Base-by-base conservation (phyloP, 495 filamentous ascomycete species). In the Xylaria flabelliformis region DNA sequence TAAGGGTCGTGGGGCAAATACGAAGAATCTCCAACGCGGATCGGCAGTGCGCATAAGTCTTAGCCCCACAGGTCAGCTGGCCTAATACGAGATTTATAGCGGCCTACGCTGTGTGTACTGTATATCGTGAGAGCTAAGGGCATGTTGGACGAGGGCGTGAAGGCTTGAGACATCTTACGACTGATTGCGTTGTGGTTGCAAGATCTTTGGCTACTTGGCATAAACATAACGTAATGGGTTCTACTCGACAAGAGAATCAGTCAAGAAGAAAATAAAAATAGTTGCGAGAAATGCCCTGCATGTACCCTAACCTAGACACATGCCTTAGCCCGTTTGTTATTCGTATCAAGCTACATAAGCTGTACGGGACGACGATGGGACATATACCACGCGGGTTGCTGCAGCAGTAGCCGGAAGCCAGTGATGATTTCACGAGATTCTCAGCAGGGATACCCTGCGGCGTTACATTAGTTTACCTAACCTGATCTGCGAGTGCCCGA, bases 1-100 rank as follows among this genome's bases (percentile, higher is more conserved):
- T 36, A 12, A 51, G 44, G 50, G 65, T 59, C 53, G 41, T n/a
- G 67, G 67, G 67, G 66, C 53, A 64, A 48, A 71, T 64, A 71
- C 69, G 59, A 71, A 55, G 1, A 4, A 4, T 59, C 59, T 71
- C 59, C 59, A 70, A 51, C 56, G 32, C 21, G 26, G 68, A 70
- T 70, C 68, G 34, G 68, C 68, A 62, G 21, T 56, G 50, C 34
- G 34, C 50, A 67, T 48, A 67, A 50, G 50, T 50, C 64, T 15
- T 36, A 67, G 39, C 48, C 50, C 65, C 65, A 56, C 65, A 67
- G 29, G 48, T 34, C 29, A 67, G 42, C 26, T 42, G 15, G 42
- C 66, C 51, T 29, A 69, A 69, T 55, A 69, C 67, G 67, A 69
- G 58, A 26, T 36, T 64, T 64, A 32, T 63, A 51, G 56, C 41